Evolutionary conservation across 108 stramenopile genomes (phyloP).

Genomic region (Nitzschia inconspicua): DNA sequence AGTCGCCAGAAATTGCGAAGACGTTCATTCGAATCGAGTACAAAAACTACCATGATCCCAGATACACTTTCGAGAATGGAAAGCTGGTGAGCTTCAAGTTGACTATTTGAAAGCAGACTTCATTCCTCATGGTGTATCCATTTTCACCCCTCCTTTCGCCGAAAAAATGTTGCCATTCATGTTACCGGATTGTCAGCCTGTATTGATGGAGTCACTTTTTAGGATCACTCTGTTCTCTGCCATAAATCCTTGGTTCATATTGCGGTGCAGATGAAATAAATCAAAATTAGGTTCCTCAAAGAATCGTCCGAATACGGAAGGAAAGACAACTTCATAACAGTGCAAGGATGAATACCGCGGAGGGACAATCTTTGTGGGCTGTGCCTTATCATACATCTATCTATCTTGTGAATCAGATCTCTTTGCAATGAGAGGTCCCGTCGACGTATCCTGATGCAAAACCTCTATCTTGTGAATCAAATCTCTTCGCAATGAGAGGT

Average conservation of each 20-base stretch:
- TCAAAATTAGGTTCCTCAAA: conserved; percentile 27
- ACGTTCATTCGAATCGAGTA: too few relatives aligned
- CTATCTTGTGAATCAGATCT: conserved; percentile 22
- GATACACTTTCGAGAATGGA: conserved; percentile 5
- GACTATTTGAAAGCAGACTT: too few relatives aligned
- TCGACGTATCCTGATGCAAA: too few relatives aligned
- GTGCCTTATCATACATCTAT: conserved; percentile 30
- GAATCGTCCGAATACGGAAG: conserved; percentile 11
- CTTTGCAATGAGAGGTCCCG: too few relatives aligned
- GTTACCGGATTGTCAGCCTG: neutral
- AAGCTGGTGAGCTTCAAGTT: neutral
- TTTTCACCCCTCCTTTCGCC: conserved; percentile 11
- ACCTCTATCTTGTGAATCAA: conserved; percentile 28
- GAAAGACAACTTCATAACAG: conserved; percentile 31
- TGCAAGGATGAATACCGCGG: conserved; percentile 13
- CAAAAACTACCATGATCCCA: too few relatives aligned
- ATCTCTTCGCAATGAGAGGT: conserved; percentile 8
- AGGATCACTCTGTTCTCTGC: too few relatives aligned
- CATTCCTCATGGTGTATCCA: neutral
- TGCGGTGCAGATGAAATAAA: conserved; percentile 6
- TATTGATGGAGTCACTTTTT: too few relatives aligned
- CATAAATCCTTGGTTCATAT: too few relatives aligned
- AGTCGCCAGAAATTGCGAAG: too few relatives aligned
- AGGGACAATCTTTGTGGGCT: conserved; percentile 46
- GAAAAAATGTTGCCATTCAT: conserved; percentile 23